phyloP scores from a whole-genome alignment of 306 rosid species.

The Amphicarpaea edgeworthii region DNA sequence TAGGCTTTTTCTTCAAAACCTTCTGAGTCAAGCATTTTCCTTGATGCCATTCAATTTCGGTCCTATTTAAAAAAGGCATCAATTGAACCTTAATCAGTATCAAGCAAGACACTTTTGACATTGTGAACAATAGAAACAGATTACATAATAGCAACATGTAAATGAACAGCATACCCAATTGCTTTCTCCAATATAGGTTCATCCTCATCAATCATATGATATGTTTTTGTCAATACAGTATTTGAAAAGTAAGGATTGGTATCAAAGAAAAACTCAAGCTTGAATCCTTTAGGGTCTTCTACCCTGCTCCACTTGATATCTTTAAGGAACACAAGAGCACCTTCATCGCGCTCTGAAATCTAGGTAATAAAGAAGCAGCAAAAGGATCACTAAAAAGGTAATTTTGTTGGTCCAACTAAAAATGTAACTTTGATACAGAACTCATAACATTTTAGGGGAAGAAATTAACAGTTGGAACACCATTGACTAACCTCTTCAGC shows the following conservation, averaged over 20 bases:
- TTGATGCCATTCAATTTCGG: conserved; percentile 86
- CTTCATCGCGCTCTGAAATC: conserved; percentile 94
- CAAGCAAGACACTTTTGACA: not conserved
- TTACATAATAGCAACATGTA: not conserved
- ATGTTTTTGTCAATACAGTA: conserved; percentile 75
- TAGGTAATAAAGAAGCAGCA: conserved; percentile 1
- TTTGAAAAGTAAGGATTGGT: conserved; percentile 82
- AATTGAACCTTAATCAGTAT: not conserved
- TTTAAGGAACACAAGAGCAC: conserved; percentile 76
- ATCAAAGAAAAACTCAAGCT: conserved; percentile 81
- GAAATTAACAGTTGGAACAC: not conserved
- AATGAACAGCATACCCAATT: conserved; percentile 62
- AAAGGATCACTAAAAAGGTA: not conserved
- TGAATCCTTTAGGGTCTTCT: conserved; percentile 88
- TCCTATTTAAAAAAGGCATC: conserved; percentile 52
- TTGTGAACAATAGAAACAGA: not conserved
- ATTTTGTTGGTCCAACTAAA: conserved; percentile 17
- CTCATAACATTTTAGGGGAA: not conserved
- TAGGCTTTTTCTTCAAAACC: conserved; percentile 94
- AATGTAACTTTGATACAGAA: not conserved
- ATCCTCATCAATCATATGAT: conserved; percentile 93
- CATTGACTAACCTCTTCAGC: conserved; percentile 77
- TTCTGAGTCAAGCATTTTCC: conserved; percentile 90
- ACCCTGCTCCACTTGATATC: conserved; percentile 87
- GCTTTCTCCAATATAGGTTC: conserved; percentile 93